Evolutionary conservation across 108 stramenopile species (phyloP).

Genomic region (Skeletonema potamos): DNA sequence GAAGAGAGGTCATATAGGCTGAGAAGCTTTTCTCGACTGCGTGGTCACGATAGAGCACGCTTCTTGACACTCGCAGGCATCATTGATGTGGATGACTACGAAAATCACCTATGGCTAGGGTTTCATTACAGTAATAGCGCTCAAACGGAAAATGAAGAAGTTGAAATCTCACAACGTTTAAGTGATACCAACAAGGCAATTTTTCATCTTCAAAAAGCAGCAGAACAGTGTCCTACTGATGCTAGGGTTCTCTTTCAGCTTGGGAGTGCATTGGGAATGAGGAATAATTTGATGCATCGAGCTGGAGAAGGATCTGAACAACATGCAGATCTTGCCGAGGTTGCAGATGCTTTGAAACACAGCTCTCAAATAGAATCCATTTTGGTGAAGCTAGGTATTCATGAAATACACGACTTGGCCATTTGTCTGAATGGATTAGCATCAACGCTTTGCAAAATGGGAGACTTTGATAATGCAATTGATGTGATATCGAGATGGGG

Average conservation of each 20-base stretch:
- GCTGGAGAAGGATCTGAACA: not conserved
- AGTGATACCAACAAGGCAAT: conserved; percentile 38
- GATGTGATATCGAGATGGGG: conserved; percentile 36
- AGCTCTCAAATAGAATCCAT: conserved; percentile 31
- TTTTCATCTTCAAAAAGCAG: conserved; percentile 37
- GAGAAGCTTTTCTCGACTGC: conserved; percentile 30
- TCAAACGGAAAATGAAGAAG: conserved; percentile 19
- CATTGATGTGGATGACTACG: conserved; percentile 34
- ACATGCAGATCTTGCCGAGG: conserved; percentile 1
- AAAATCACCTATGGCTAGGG: conserved; percentile 40
- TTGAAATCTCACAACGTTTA: conserved; percentile 13
- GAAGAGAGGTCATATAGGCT: conserved; percentile 38
- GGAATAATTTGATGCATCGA: conserved; percentile 2
- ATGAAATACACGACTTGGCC: conserved; percentile 32
- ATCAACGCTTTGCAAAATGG: conserved; percentile 27
- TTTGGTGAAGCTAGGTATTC: conserved; percentile 34
- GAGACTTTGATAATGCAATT: conserved; percentile 36
- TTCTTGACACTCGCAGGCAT: conserved; percentile 40
- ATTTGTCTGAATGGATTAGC: conserved; percentile 35
- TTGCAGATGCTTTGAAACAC: conserved; percentile 29
- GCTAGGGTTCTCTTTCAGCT: conserved; percentile 34
- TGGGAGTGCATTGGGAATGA: conserved; percentile 26
- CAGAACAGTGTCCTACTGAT: conserved; percentile 34
- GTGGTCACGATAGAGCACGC: conserved; percentile 14
- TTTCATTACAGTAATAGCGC: conserved; percentile 36